Base-by-base conservation (phyloP, 2,329 filamentous ascomycete species). In the Pseudogymnoascus sp. region DNA sequence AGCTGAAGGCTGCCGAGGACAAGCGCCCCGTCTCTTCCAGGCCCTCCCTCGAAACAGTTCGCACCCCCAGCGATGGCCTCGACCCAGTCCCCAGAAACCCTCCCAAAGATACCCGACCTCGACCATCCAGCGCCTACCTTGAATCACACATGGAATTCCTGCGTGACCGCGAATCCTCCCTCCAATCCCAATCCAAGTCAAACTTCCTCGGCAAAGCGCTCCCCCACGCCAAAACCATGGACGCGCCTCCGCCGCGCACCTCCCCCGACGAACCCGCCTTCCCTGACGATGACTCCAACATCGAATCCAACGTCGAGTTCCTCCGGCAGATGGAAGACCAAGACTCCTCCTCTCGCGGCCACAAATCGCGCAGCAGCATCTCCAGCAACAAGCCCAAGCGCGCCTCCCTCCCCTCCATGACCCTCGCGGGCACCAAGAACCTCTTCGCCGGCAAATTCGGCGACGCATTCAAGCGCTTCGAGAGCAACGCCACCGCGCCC, bases 381-480 rank as follows among this genome's bases (percentile, higher is more conserved):
- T 80, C 75, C 3, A 76, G 73, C 50, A 67, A 79, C 58, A 76
- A 78, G 22, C 87, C 77, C 53, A 96, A 96, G 72, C 83, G 89
- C 9, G 80, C 86, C 1, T 94, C 90, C 72, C 75, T 96, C 64
- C 81, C 83, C 11, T 83, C 81, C 1, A 80, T 88, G 60, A 85
- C 87, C 0, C 75, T 90, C 15, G 85, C 88, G 6, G 85, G 85
- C 38, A 89, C 88, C 25, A 96, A 94, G 73, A 90, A 85, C 62
- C 84, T 96, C 37, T 78, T 97, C n/a, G 87, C 86, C 4, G 90
- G 91, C 22, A 91, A 88, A 67, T 97, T 97, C 72, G 91, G 92
- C 0, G 92, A 97, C 68, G 92, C 93, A 2, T 97, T 97, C 76
- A 91, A 93, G 70, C 83, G 89, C 5, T 97, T 97, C 67, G 94